Conservation (phyloP, 495 filamentous ascomycete species). For the Daldinia vernicosa region DNA sequence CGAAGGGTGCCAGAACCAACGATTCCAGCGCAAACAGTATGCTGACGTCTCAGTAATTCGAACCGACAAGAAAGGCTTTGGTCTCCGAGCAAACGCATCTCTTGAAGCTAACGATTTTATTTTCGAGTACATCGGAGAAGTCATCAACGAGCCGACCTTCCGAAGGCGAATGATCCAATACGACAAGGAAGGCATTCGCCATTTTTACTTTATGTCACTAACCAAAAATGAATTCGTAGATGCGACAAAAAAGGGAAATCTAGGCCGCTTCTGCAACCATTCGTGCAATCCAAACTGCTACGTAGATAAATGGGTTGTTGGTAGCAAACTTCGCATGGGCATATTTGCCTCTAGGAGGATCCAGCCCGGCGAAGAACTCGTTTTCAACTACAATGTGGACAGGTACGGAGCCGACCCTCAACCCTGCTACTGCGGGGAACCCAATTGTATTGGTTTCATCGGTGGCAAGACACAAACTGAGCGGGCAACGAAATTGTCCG, state of each 20-base stretch:
- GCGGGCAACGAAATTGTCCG: slow-evolving; percentile 88
- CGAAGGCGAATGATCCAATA: slow-evolving; percentile 89
- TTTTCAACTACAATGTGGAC: slow-evolving; percentile 99
- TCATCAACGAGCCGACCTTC: slow-evolving; percentile 91
- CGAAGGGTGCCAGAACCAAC: slow-evolving; percentile 87
- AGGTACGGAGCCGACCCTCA: slow-evolving; percentile 97
- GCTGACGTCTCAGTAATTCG: slow-evolving; percentile 93
- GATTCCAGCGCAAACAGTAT: slow-evolving; percentile 91
- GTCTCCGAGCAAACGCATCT: slow-evolving; percentile 80
- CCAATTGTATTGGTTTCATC: slow-evolving; percentile 95
- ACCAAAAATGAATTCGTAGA: slow-evolving; percentile 97
- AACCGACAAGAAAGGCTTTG: slow-evolving; percentile 96
- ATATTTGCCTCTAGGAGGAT: slow-evolving; percentile 94
- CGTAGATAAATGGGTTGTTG: slow-evolving; percentile 99
- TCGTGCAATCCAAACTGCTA: slow-evolving; percentile 99
- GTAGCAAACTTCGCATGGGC: slow-evolving; percentile 98
- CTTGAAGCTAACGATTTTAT: slow-evolving; percentile 87
- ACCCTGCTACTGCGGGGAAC: slow-evolving; percentile 94
- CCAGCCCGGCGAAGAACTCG: slow-evolving; percentile 89
- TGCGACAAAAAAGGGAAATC: slow-evolving; percentile 94
- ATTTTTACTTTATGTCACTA: slow-evolving; percentile 99
- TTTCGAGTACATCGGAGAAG: slow-evolving; percentile 98
- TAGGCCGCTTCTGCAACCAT: slow-evolving; percentile 98
- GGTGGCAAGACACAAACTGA: slow-evolving; percentile 98
- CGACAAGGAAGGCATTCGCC: slow-evolving; percentile 93